phyloP scores from a whole-genome alignment of 2,329 filamentous ascomycete species.

The Hymenoscyphus occultus region DNA sequence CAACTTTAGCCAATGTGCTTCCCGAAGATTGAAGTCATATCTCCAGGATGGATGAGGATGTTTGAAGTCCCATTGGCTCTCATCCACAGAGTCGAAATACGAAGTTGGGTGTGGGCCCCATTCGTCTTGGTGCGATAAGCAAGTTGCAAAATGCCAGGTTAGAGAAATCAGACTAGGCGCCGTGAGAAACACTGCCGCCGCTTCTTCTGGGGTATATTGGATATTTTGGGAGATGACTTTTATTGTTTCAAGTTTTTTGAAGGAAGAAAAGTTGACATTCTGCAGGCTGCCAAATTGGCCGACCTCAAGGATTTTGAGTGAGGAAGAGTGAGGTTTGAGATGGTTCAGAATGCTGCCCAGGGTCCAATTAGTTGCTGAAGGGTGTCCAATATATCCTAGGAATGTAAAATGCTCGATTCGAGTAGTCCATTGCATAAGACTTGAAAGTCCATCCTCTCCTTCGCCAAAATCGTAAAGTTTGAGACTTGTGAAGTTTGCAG shows the following conservation, averaged over 20 bases:
- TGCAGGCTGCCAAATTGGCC: not conserved
- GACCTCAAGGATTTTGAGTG: not conserved
- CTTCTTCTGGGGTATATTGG: not conserved
- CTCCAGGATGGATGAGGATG: not conserved
- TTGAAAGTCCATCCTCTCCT: not conserved
- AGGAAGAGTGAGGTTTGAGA: not conserved
- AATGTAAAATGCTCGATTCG: not conserved
- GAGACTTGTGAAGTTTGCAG: not conserved
- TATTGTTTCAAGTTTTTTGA: constrained; percentile 1
- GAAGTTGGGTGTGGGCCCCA: not conserved
- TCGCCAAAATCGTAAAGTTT: not conserved
- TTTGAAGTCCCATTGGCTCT: not conserved
- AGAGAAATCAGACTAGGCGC: not conserved
- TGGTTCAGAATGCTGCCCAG: not conserved
- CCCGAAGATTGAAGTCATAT: not conserved
- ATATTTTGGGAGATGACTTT: not conserved
- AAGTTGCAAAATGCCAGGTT: not conserved
- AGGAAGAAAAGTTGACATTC: not conserved
- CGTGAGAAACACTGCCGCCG: not conserved
- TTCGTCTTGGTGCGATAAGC: not conserved
- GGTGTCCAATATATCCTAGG: not conserved
- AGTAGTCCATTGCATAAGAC: not conserved
- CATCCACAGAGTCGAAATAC: not conserved
- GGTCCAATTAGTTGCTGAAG: not conserved
- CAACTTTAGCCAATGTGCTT: not conserved